A percentile compares a stretch with the other conserved stretches of the same genome.
phyloP scores from a whole-genome alignment of 164 flowering plant species.

The Malania oleifera region DNA sequence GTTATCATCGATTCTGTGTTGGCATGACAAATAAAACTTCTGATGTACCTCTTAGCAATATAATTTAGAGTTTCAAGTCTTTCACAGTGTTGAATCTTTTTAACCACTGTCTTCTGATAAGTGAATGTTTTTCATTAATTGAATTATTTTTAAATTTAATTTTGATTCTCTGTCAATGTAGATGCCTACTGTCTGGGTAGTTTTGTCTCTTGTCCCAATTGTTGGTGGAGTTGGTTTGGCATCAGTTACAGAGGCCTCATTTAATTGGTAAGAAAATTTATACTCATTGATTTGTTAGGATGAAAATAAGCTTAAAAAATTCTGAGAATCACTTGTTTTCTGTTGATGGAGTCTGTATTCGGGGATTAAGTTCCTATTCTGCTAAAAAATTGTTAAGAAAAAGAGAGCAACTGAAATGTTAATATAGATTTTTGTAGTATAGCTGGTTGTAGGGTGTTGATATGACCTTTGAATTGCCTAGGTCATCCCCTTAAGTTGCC shows the following conservation, averaged over 20 bases:
- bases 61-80: not conserved
- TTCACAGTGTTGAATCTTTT: not conserved
- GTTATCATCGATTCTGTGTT: not conserved
- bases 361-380: too few species aligned
- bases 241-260: slow-evolving; percentile 86
- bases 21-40: not conserved
- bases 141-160: not conserved
- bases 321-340: not conserved
- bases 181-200: slow-evolving; percentile 80
- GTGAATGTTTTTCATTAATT: not conserved
- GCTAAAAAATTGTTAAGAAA: too few species aligned
- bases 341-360: too few species aligned
- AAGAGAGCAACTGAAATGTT: too few species aligned
- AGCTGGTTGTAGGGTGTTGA: too few species aligned
- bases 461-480: too few species aligned
- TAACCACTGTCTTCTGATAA: not conserved
- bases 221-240: slow-evolving; percentile 98
- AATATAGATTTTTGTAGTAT: too few species aligned
- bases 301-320: not conserved
- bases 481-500: too few species aligned
- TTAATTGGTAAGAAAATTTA: slow-evolving; percentile 66
- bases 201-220: slow-evolving; percentile 78
- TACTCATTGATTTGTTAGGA: not conserved
- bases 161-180: slow-evolving; percentile 17
- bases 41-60: not conserved